A percentile compares a stretch with the other conserved stretches of the same genome.
Conservation (phyloP, 2,329 filamentous ascomycete species). For the Epicoccum nigrum region DNA sequence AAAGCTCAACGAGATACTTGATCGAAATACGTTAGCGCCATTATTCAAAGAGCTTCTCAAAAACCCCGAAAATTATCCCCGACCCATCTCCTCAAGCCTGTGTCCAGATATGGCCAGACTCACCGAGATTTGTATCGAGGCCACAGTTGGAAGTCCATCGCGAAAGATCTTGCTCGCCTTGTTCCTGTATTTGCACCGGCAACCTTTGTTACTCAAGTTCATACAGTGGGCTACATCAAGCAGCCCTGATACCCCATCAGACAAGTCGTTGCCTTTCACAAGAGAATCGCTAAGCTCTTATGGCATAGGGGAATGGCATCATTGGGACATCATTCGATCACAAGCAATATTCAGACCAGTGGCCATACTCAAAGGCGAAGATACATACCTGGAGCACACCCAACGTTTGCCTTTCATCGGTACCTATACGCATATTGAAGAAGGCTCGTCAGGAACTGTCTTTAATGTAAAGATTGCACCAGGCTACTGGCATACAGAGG, state of each 20-base stretch:
- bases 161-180: background rate
- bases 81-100: too few relatives aligned
- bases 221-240: background rate
- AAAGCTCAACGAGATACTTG: too few relatives aligned
- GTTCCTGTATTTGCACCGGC: background rate
- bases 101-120: background rate
- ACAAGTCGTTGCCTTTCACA: background rate
- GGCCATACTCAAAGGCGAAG: background rate
- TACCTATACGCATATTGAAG: background rate
- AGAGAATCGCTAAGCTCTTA: too few relatives aligned
- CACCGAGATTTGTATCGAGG: background rate
- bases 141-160: background rate
- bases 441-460: constrained; percentile 3
- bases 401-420: constrained; percentile 1
- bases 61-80: background rate
- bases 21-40: background rate
- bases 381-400: background rate
- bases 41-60: background rate
- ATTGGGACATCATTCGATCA: background rate
- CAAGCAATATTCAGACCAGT: background rate
- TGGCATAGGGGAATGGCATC: background rate
- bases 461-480: background rate
- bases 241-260: background rate
- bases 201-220: background rate
- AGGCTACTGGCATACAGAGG: background rate